Evolutionary conservation across 1,139 yeast genomes (phyloP), one percentile per base, ranked within the genome.

Genomic region (Saccharomyces hybrid): DNA sequence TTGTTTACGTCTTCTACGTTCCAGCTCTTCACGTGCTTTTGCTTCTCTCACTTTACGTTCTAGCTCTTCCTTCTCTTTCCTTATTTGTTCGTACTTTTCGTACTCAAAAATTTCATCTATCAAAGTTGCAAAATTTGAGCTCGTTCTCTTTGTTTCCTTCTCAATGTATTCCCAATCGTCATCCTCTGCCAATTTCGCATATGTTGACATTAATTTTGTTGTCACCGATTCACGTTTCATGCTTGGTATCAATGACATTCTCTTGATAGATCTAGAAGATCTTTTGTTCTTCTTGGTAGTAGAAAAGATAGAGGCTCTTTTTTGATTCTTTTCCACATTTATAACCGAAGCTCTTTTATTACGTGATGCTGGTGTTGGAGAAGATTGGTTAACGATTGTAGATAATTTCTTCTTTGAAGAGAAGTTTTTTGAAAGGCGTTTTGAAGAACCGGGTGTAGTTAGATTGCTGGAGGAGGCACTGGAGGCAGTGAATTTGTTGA

Each of bases 91-190:
- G 55, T 78, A 81, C 61, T 78, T 78, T 60, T 81, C 81, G 64
- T 82, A 81, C 59, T 81, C 85, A 71, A 85, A 85, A 56, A 85
- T 81, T 67, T 82, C 83, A 70, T 85, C 91, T 74, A 89, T 84
- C 50, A 85, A 73, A 4, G 85, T 79, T 9, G 90, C 93, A 73
- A 85, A 85, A 55, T 87, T 86, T 11, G 88, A 84, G 41, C 88
- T 82, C 1, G 90, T 84, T 70, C 93, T 77, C 71, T 81, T 84
- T 16, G 89, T 83, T 67, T 83, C 88, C 62, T 81, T 82, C 61
- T 84, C 88, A 72, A 84, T 80, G 61, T 81, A 81, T 63, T 83
- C 86, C 83, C 88, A 81, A 57, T 82, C 88, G 47, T 78, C 74
- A 56, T 83, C 86, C 53, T 80, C 79, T 1, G 86, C 76, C 58